Base-by-base conservation (phyloP, 805 yeast genomes). In the Blastobotrys terrestris region DNA sequence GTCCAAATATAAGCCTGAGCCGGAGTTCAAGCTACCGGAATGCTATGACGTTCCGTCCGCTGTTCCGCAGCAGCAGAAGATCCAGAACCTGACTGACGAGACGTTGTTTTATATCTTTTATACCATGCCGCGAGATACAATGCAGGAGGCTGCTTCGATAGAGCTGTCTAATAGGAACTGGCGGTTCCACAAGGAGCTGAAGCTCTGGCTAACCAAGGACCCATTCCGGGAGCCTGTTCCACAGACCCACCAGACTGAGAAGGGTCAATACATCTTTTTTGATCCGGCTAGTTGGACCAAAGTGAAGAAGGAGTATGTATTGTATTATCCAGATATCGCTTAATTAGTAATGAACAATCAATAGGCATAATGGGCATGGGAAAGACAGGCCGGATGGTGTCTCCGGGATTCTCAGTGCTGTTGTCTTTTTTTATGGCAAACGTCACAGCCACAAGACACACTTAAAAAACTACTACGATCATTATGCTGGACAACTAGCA, bases 241-340 rank as follows among this genome's bases (percentile, higher is more conserved):
- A 59, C 87, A 89, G 54, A 80, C 85, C 35, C 85, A 84, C 39
- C 92, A 87, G 39, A 88, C 91, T 52, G 99, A 94, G 70, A 79
- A 92, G 56, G 98, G 99, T 1, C 83, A 90, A 7, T 94, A 94
- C 66, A 84, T 91, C 20, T 92, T 94, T 68, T 94, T 94, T 67
- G 98, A 94, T 64, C 97, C 98, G 3, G 87, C 84, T 60, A 81
- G 87, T 56, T 94, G 99, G 99, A 96, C 89, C 63, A 88, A 87
- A 69, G 90, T 92, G 58, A 89, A 87, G 68, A 79, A 80, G 64
- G 87, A 83, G 62, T 81, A 81, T 63, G 73, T 80, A 13, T 65
- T 82, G 50, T 77, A 76, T 63, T 82, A 82, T 64, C 83, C 79
- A 48, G 81, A 83, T 48, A 81, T 82, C 59, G 81, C 84, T 70